Evolutionary conservation across 371 early-diverging fungal species (phyloP).

Genomic region (Mortierella sp.): DNA sequence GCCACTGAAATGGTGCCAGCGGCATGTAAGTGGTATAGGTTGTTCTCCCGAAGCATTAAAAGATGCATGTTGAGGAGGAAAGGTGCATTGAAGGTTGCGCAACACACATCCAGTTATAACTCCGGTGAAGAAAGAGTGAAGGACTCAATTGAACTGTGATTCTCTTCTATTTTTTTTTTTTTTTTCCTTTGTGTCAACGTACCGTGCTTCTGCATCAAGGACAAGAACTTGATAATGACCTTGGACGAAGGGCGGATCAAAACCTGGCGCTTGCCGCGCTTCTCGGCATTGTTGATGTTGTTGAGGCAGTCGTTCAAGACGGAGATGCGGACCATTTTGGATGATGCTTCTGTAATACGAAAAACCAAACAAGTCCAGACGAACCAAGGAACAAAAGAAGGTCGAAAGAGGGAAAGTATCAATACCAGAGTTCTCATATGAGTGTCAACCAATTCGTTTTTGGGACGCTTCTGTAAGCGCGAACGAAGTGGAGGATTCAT

Average conservation of each 20-base stretch:
- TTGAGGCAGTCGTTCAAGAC: conserved; percentile 97
- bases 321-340: conserved; percentile 87
- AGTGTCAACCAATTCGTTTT: conserved; percentile 39
- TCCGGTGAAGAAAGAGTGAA: conserved; percentile 54
- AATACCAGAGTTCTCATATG: conserved; percentile 55
- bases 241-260: conserved; percentile 96
- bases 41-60: conserved; percentile 79
- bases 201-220: conserved; percentile 99
- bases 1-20: conserved; percentile 49
- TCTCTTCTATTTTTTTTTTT: no score
- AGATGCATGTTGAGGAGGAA: conserved; percentile 64
- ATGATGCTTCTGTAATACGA: conserved; percentile 29
- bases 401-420: conserved; percentile 12
- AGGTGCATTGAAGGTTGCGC: conserved; percentile 43
- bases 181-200: conserved; percentile 46
- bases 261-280: conserved; percentile 98
- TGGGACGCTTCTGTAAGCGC: neutral
- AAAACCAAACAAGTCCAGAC: neutral
- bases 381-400: neutral
- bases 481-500: conserved; percentile 33
- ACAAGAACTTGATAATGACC: conserved; percentile 98
- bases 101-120: conserved; percentile 78
- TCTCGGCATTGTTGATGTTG: conserved; percentile 99
- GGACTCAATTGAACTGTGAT: neutral
- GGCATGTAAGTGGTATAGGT: conserved; percentile 62